Evolutionary conservation across 805 yeast genomes (phyloP).

Genomic region (Ogataea saltuana): DNA sequence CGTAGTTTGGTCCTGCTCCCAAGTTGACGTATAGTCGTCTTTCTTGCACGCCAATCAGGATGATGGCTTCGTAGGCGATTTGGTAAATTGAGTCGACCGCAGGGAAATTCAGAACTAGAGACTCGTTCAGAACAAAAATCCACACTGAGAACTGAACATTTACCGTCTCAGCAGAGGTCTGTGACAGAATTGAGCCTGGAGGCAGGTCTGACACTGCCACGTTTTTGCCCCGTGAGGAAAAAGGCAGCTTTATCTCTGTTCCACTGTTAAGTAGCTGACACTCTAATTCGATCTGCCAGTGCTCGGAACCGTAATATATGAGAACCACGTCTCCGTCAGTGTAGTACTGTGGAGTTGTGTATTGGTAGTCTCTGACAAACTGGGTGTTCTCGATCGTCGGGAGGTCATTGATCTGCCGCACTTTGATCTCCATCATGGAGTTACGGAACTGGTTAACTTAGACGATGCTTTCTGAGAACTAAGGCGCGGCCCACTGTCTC

Average conservation of each 20-base stretch:
- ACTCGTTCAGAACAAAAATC: constrained; percentile 29
- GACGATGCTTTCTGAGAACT: too few relatives aligned
- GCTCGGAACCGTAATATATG: constrained; percentile 22
- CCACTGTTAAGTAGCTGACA: constrained; percentile 7
- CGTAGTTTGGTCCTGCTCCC: constrained; percentile 4
- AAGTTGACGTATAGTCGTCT: constrained; percentile 16
- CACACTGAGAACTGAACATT: constrained; percentile 18
- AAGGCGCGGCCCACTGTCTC: too few relatives aligned
- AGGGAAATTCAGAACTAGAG: constrained; percentile 23
- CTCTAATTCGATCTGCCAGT: constrained; percentile 17
- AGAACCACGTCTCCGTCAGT: constrained; percentile 18
- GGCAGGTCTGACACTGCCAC: not conserved
- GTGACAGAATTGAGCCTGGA: not conserved
- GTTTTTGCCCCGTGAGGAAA: constrained; percentile 1
- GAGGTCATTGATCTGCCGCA: constrained; percentile 22
- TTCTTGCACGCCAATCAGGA: constrained; percentile 21
- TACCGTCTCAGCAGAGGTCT: not conserved
- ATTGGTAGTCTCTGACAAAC: constrained; percentile 22
- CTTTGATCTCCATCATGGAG: constrained; percentile 5
- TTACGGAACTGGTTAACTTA: not conserved
- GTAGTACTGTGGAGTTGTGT: constrained; percentile 29
- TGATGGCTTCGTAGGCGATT: constrained; percentile 27
- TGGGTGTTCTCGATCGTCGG: constrained; percentile 36
- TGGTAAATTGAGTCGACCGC: constrained; percentile 12
- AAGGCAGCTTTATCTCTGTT: constrained; percentile 13